These are phyloP conservation scores for Sugiyamaella sp. DNA, from an alignment of 1,139 yeast genomes.

Conservation along the genomic window DNA sequence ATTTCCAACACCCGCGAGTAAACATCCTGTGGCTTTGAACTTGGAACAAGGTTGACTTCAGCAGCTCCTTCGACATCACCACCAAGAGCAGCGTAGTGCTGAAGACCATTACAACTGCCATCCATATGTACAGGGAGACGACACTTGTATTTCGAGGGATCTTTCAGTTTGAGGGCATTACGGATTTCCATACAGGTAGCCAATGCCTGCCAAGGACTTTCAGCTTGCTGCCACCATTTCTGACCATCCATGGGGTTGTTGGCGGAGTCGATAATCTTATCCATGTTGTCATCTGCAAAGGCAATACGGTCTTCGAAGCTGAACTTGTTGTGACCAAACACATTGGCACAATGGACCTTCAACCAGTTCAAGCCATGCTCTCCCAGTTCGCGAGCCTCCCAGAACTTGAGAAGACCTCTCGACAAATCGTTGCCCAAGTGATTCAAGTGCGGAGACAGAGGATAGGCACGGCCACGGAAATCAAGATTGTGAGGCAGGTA, in stretches of 20 bases:
- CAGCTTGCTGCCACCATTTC: slow-evolving; percentile 86
- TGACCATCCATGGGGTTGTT: slow-evolving; percentile 62
- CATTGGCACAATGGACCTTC: slow-evolving; percentile 85
- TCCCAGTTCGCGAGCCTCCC: slow-evolving; percentile 87
- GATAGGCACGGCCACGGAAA: slow-evolving; percentile 96
- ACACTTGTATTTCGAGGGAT: slow-evolving; percentile 75
- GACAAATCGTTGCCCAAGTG: slow-evolving; percentile 93
- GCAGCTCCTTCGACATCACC: slow-evolving; percentile 94
- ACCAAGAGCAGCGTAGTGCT: slow-evolving; percentile 97
- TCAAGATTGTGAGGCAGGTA: slow-evolving; percentile 94
- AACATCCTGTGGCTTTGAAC: slow-evolving; percentile 88
- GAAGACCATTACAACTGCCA: slow-evolving; percentile 97
- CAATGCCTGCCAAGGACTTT: slow-evolving; percentile 94
- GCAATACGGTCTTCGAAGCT: slow-evolving; percentile 73
- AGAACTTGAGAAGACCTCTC: slow-evolving; percentile 79
- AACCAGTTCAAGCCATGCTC: slow-evolving; percentile 79
- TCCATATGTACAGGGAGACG: slow-evolving; percentile 95
- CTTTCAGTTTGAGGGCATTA: slow-evolving; percentile 68
- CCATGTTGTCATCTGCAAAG: slow-evolving; percentile 71
- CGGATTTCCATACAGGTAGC: slow-evolving; percentile 81
- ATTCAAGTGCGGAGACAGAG: slow-evolving; percentile 75
- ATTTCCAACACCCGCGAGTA: slow-evolving; percentile 79
- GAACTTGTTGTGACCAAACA: slow-evolving; percentile 85
- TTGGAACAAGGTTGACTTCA: slow-evolving; percentile 85
- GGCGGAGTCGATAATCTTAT: slow-evolving; percentile 66